Evolutionary conservation across 1,284 basidiomycete species (phyloP).

Genomic region (Salmacisia buchloeana): DNA sequence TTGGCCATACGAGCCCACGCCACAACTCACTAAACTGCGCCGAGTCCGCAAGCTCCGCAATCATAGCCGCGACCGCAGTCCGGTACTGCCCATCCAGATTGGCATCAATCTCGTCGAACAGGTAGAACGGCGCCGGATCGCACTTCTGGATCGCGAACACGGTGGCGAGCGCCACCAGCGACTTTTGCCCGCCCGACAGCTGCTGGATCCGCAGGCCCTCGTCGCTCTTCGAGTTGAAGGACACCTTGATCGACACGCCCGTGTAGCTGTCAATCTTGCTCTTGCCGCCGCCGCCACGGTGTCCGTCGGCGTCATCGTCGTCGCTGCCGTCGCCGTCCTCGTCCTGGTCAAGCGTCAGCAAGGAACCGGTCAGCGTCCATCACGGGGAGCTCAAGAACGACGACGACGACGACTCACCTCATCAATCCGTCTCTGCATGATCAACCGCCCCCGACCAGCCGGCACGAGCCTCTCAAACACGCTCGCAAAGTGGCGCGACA

Average conservation of each 20-base stretch:
- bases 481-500: constrained; percentile 90
- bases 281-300: constrained; percentile 51
- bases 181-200: constrained; percentile 94
- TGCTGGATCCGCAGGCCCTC: constrained; percentile 95
- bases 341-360: not conserved
- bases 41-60: constrained; percentile 73
- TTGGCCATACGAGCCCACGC: not conserved
- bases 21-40: constrained; percentile 70
- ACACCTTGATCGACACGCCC: constrained; percentile 94
- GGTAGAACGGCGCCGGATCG: constrained; percentile 97
- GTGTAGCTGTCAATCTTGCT: constrained; percentile 83
- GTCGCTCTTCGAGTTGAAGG: constrained; percentile 96
- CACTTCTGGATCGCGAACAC: constrained; percentile 99
- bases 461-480: constrained; percentile 98
- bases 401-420: constrained; percentile 51
- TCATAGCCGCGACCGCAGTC: constrained; percentile 95
- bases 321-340: constrained; percentile 8
- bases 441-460: constrained; percentile 78
- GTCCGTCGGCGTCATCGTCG: constrained; percentile 13
- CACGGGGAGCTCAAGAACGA: not conserved
- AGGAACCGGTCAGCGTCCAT: not conserved
- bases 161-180: constrained; percentile 87
- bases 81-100: constrained; percentile 97
- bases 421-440: constrained; percentile 84
- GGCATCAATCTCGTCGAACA: constrained; percentile 99